Base-by-base conservation (phyloP, 2,329 filamentous ascomycete genomes). In the Ophiocordyceps australis region DNA sequence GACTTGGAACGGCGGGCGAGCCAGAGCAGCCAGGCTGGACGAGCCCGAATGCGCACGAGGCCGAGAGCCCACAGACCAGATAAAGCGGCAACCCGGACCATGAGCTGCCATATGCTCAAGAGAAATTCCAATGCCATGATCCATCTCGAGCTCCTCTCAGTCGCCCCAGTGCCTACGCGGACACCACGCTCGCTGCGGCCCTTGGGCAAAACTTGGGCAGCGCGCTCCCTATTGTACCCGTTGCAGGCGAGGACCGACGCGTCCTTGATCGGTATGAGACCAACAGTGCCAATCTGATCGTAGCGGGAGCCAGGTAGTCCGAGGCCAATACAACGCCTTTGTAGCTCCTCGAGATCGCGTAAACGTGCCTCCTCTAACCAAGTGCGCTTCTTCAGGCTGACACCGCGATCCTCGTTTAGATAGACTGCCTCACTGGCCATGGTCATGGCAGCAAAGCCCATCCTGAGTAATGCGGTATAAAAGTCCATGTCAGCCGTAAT, bases 401-500 rank as follows among this genome's bases (percentile, higher is more conserved):
- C 71, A 2, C 64, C 64, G 21, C 69, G 69, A 23, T 86, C 86
- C 48, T 95, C 86, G 33, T 94, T 93, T 9, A 98, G 58, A 42
- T 93, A 95, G 0, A 95, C 89, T 4, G 86, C 86, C 49, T 95
- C 85, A 39, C 82, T 93, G 1, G 89, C 89, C 48, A 91, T 86
- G 1, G 82, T 92, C 32, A 95, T 70, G 9, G 86, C 74, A 9
- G 74, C 74, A 42, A 94, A 94, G 0, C 89, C 89, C 19, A 82
- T 70, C 31, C 85, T 74, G 4, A 95, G 61, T 5, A 95, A 58
- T 0, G 82, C 79, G 0, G 83, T 92, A 46, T 95, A 98, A 43
- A 95, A 94, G 45, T 98, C 89, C 59, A 95, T 91, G 28, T 82
- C 73, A 57, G 78, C 73, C 22, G 74, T 80, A 28, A 95, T 68